phyloP scores from a whole-genome alignment of 768 basidiomycete species.

The Termitomyces sp. region DNA sequence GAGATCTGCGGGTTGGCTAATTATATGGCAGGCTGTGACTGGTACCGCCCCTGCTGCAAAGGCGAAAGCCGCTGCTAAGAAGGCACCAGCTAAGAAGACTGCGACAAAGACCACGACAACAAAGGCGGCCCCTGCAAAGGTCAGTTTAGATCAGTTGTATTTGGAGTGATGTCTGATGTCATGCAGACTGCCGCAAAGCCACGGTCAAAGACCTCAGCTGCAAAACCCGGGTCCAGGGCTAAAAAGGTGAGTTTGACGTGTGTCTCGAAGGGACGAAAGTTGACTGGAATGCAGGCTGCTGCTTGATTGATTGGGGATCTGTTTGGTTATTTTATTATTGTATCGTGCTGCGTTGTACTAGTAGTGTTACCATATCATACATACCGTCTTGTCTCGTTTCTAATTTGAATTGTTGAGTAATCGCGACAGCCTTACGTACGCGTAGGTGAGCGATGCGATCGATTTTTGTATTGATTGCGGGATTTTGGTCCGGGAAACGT shows the following conservation, averaged over 20 bases:
- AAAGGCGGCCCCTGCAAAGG: slow-evolving; percentile 27
- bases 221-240: slow-evolving; percentile 23
- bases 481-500: background rate
- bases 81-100: background rate
- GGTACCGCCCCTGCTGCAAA: background rate
- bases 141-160: slow-evolving; percentile 8
- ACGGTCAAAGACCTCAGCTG: slow-evolving; percentile 21
- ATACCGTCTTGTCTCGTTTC: slow-evolving; percentile 2
- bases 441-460: no score
- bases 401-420: background rate
- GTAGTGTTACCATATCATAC: slow-evolving; percentile 16
- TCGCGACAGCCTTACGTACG: no score
- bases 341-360: slow-evolving; percentile 20
- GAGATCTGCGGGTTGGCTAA: background rate
- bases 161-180: background rate
- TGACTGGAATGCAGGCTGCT: slow-evolving; percentile 14
- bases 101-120: slow-evolving; percentile 24
- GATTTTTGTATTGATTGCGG: slow-evolving; percentile 1
- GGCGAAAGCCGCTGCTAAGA: slow-evolving; percentile 17
- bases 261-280: background rate
- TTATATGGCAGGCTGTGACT: background rate
- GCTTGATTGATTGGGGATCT: slow-evolving; percentile 15
- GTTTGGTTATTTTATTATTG: slow-evolving; percentile 16
- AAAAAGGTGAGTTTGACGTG: slow-evolving; percentile 24
- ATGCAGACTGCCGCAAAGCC: slow-evolving; percentile 28